Conservation (phyloP, 345 rosid species). For the Corchorus capsularis region DNA sequence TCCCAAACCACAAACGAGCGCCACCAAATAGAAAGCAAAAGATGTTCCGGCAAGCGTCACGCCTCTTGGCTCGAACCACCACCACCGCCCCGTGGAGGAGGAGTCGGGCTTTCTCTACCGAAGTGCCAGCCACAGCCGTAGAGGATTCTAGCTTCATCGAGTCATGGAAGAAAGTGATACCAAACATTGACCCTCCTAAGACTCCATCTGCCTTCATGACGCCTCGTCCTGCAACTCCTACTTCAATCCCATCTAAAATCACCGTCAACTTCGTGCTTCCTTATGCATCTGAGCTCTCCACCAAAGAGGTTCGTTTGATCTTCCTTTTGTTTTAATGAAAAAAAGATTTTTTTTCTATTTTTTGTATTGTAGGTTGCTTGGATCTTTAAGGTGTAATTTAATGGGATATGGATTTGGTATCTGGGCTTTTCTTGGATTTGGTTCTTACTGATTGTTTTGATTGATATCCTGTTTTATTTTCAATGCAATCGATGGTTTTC, state of each 20-base stretch:
- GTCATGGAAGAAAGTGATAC: slow-evolving; percentile 71
- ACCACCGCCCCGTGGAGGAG: slow-evolving; percentile 25
- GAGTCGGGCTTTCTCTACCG: slow-evolving; percentile 53
- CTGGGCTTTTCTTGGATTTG: slow-evolving; percentile 22
- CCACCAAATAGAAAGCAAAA: background rate
- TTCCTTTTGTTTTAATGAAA: background rate
- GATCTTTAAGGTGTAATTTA: background rate
- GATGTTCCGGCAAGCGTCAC: slow-evolving; percentile 57
- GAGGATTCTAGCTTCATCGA: slow-evolving; percentile 55
- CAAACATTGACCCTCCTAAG: slow-evolving; percentile 75
- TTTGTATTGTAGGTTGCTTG: slow-evolving; percentile 1
- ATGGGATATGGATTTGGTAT: slow-evolving; percentile 14
- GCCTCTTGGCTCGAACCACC: slow-evolving; percentile 45
- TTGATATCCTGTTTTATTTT: background rate
- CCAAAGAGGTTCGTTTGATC: slow-evolving; percentile 48
- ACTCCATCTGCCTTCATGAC: slow-evolving; percentile 74
- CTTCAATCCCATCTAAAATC: slow-evolving; percentile 75
- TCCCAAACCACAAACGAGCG: slow-evolving; percentile 6
- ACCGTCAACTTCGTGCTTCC: slow-evolving; percentile 91
- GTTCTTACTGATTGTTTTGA: background rate
- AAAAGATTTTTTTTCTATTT: background rate
- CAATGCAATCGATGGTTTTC: background rate
- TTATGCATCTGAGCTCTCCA: slow-evolving; percentile 52
- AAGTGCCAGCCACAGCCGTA: slow-evolving; percentile 48
- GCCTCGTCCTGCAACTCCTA: slow-evolving; percentile 60